Evolutionary conservation across 2,329 filamentous ascomycete species (phyloP).

Genomic region (Aspergillus eucalypticola): DNA sequence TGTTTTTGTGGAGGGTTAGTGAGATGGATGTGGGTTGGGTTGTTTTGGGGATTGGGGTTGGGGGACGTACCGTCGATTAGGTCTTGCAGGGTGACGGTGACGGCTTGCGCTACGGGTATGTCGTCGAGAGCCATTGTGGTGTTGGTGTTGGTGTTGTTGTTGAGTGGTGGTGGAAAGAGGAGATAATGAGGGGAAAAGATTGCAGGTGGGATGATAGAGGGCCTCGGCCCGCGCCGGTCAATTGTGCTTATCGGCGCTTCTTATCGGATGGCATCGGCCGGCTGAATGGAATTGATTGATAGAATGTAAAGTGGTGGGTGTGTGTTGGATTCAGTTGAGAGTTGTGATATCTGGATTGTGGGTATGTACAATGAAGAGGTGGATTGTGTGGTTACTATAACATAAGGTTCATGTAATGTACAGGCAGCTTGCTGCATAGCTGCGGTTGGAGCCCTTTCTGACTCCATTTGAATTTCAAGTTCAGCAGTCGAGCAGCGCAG

Average conservation of each 20-base stretch:
- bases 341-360: neutral
- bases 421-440: neutral
- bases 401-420: neutral
- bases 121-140: slow-evolving; percentile 22
- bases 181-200: slow-evolving; percentile 6
- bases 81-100: slow-evolving; percentile 52
- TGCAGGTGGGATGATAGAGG: neutral
- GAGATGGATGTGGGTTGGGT: neutral
- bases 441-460: neutral
- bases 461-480: neutral
- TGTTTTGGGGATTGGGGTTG: neutral
- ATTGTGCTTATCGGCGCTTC: slow-evolving; percentile 15
- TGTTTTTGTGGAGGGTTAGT: slow-evolving; percentile 7
- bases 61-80: slow-evolving; percentile 46
- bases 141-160: neutral
- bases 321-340: neutral
- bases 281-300: neutral
- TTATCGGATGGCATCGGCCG: slow-evolving; percentile 10
- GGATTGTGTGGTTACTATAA: neutral
- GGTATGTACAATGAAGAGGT: neutral
- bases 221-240: slow-evolving; percentile 22
- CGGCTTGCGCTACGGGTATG: slow-evolving; percentile 38
- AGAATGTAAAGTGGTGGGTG: neutral
- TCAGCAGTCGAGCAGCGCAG: neutral
- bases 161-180: neutral